These are phyloP conservation scores for Plasmodium adleri DNA, from an alignment of 169 alveolate genomes.

Conservation along the genomic window DNA sequence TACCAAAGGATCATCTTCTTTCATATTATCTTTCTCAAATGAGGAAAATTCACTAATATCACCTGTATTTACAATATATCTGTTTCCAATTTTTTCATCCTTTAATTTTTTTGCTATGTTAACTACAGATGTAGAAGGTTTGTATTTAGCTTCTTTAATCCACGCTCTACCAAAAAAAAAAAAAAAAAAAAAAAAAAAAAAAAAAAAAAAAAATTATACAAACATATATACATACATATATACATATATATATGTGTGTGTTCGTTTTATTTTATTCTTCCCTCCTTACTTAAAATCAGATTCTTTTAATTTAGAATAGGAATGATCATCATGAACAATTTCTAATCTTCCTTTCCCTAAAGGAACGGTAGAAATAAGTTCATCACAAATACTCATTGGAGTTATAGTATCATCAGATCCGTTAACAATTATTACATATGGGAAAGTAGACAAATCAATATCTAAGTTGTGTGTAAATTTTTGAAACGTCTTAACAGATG, in stretches of 20 bases:
- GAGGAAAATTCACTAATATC: constrained; percentile 40
- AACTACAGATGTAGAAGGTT: constrained; percentile 55
- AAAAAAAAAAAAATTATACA: neutral
- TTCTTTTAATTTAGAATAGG: constrained; percentile 63
- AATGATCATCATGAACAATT: constrained; percentile 65
- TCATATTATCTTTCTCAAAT: constrained; percentile 43
- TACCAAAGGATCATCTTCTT: constrained; percentile 66
- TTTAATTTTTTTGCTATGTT: constrained; percentile 56
- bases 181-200: constrained; percentile 12
- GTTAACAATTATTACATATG: constrained; percentile 73
- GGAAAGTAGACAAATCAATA: constrained; percentile 56
- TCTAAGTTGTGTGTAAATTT: constrained; percentile 70
- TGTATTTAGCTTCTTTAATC: constrained; percentile 70
- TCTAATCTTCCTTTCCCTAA: constrained; percentile 72
- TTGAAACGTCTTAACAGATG: constrained; percentile 73
- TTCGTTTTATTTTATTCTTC: neutral
- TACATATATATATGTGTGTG: neutral
- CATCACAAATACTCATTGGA: constrained; percentile 29
- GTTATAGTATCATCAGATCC: constrained; percentile 68
- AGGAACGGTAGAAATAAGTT: constrained; percentile 51
- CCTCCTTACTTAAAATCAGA: constrained; percentile 62
- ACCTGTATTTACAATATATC: constrained; percentile 20
- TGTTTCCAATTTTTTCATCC: constrained; percentile 36
- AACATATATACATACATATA: too few species aligned
- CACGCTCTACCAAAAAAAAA: constrained; percentile 49